Base-by-base conservation (phyloP, 148 eudicot genomes). In the Heliamphora exappendiculata region DNA sequence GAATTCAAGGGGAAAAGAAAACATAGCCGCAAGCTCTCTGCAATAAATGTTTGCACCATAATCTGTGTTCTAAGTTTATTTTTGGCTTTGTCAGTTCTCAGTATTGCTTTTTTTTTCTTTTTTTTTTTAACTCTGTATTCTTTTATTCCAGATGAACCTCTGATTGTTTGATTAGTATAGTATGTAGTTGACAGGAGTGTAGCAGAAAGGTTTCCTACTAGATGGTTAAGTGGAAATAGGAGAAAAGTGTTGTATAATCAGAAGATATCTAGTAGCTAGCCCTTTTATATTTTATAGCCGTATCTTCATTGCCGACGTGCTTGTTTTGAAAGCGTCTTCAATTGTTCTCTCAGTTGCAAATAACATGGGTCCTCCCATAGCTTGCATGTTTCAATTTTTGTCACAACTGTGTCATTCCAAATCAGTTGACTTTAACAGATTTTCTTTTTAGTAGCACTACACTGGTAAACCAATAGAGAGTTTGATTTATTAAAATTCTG, bases 141-240 rank as follows among this genome's bases (percentile, higher is more conserved):
- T 16, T 54, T 54, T 44, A 20, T n/a, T n/a, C n/a, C n/a, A n/a
- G 74, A 42, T 79, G 44, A 29, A 59, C 12, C 19, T 47, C 47
- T 79, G 44, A 74, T 44, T 12, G 24, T 66, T 63, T 6, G 19
- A 79, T n/a, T 26, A 66, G 24, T 76, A 17, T 62, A 81, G 77
- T 12, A 54, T 79, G 80, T 76, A 71, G 80, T 71, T 68, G 58
- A 82, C 69, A 71, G 75, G 72, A 57, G 72, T 49, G 63, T 39
- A 41, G 81, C 77, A 29, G 82, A 77, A 77, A 80, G 79, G 33
- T 81, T 85, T 53, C 83, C 83, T 67, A 72, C 85, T 3, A 81
- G 85, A 24, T 80, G 85, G 85, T 78, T 71, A 70, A 59, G 45
- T 60, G n/a, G 74, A 44, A 70, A 55, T 73, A 44, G 17, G 10